Conservation (phyloP, 1,139 yeast genomes). For the Chernovozyma aurita region DNA sequence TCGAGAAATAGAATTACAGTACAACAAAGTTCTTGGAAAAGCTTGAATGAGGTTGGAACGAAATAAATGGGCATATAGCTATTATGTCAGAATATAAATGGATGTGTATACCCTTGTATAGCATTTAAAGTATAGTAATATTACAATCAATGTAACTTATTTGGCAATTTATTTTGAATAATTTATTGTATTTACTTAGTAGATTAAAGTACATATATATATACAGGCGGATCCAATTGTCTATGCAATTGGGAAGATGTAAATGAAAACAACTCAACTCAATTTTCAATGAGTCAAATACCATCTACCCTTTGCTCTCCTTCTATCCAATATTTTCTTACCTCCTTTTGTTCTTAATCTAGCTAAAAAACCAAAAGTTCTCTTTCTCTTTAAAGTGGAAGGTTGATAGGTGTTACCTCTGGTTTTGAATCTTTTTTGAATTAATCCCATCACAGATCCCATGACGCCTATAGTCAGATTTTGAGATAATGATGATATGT, state of each 20-base stretch:
- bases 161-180: too few species aligned
- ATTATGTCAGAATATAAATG: too few species aligned
- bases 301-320: constrained; percentile 93
- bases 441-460: constrained; percentile 26
- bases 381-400: constrained; percentile 82
- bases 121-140: too few species aligned
- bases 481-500: background rate
- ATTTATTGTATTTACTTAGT: too few species aligned
- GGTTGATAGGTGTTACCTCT: constrained; percentile 97
- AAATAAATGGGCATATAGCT: too few species aligned
- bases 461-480: constrained; percentile 2
- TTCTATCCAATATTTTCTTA: constrained; percentile 69
- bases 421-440: constrained; percentile 70
- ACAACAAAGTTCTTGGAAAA: constrained; percentile 42
- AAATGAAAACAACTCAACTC: too few species aligned
- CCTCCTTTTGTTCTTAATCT: constrained; percentile 78
- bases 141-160: too few species aligned
- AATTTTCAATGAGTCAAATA: constrained; percentile 63
- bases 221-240: too few species aligned
- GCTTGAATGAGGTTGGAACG: constrained; percentile 30
- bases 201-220: too few species aligned
- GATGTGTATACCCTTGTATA: too few species aligned
- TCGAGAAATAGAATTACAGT: constrained; percentile 53
- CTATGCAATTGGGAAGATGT: too few species aligned
- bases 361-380: constrained; percentile 89